A percentile compares a stretch with the other conserved stretches of the same genome.
Conservation (phyloP, 2,329 filamentous ascomycete species). For the Colletotrichum costaricense region DNA sequence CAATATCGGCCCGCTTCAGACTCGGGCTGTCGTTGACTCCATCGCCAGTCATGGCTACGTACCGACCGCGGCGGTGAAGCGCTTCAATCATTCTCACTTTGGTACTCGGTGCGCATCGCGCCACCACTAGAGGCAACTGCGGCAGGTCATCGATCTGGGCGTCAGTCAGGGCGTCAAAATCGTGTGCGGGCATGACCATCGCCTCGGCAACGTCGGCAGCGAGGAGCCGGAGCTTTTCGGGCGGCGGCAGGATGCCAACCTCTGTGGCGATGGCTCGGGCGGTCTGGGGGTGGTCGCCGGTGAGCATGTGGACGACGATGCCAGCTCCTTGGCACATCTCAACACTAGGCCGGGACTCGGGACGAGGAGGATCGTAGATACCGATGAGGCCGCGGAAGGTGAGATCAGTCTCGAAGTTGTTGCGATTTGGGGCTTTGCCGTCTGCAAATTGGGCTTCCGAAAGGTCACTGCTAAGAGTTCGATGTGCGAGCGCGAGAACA, state of each 20-base stretch:
- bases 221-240: constrained; percentile 52
- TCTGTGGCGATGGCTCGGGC: constrained; percentile 68
- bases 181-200: constrained; percentile 69
- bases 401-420: constrained; percentile 21
- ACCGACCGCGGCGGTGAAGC: constrained; percentile 69
- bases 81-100: constrained; percentile 75
- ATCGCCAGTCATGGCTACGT: constrained; percentile 74
- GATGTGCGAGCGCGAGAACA: constrained; percentile 68
- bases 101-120: constrained; percentile 72
- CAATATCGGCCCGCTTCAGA: constrained; percentile 72
- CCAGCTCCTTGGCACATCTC: constrained; percentile 64
- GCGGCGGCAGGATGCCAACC: constrained; percentile 63
- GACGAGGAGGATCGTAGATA: constrained; percentile 68
- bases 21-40: constrained; percentile 75
- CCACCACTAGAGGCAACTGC: constrained; percentile 70
- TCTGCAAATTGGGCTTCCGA: constrained; percentile 54
- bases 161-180: constrained; percentile 70
- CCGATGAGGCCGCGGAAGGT: constrained; percentile 34
- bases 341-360: constrained; percentile 68
- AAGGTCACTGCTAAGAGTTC: no score
- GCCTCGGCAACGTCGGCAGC: constrained; percentile 61
- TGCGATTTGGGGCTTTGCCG: background rate
- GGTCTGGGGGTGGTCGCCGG: constrained; percentile 69
- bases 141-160: constrained; percentile 69
- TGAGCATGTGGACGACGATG: constrained; percentile 70